Evolutionary conservation across 2,329 filamentous ascomycete genomes (phyloP), one percentile per base, ranked within the genome.

Genomic region (Aureobasidium melanogenum): DNA sequence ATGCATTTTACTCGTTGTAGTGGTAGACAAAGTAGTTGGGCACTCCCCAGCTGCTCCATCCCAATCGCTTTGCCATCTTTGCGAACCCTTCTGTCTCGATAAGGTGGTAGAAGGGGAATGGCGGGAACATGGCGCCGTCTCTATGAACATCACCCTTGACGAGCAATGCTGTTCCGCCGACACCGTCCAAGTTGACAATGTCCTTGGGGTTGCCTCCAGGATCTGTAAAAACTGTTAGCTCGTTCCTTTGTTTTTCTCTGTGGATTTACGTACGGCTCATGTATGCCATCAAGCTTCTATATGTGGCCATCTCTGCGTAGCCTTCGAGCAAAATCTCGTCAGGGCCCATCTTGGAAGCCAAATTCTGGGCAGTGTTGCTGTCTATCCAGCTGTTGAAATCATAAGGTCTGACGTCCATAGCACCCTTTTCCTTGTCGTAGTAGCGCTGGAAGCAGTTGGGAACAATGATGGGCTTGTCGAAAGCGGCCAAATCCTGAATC

Each of bases 371-470:
- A 1, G 82, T 87, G 1, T 87, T 82, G 71, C 89, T 96, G 72
- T 99, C 94, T 69, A 93, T 86, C 94, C 94, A 99, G 72, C 89
- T 96, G 78, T 99, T 99, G 81, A 87, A 97, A 76, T 99, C 94
- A 73, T 99, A 99, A 0, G 92, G 86, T 5, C 94, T 85, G 70
- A 93, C 85, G 46, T 86, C 84, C 78, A 84, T 83, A 65, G 84
- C 80, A 69, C 88, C 87, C 56, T 83, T 86, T 65, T 97, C 87
- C 50, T 82, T 83, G 76, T 81, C 76, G 68, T 76, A 78, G 67
- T 84, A 97, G 65, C 88, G 82, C 77, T 99, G 94, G 80, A 88
- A 97, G 79, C 93, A 97, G 73, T 99, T 99, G 56, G 94, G 91
- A 0, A 92, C 91, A 60, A 97, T 88, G 64, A 99, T 84, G n/a